Base-by-base conservation (phyloP, 2,329 filamentous ascomycete species). In the Verticillium albo-atrum region DNA sequence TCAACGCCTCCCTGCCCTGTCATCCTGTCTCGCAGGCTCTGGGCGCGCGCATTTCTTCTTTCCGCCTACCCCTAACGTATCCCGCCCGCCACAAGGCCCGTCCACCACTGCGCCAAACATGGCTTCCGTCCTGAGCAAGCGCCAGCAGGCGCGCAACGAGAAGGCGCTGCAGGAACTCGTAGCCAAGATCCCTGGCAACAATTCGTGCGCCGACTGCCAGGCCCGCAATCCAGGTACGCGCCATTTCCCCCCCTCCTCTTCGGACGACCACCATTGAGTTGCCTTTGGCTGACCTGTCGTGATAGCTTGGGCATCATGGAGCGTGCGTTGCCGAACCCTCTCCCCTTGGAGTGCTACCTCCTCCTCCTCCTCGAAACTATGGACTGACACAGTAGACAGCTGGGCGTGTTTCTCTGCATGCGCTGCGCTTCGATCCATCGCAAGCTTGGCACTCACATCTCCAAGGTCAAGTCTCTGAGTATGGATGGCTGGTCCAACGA, bases 401-500 rank as follows among this genome's bases (percentile, higher is more conserved):
- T 99, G 76, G 95, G 95, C 61, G 87, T 98, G 65, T 99, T 99
- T 73, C 82, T 99, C 56, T 99, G 95, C 78, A 96, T 99, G 90
- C 91, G 95, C 72, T 99, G 95, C 81, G 95, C 93, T 58, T 86
- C 92, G 58, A 85, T 98, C 70, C 95, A 99, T 79, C 91, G 95
- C 71, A 98, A 98, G 77, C 82, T 99, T 70, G 95, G 95, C 62
- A 98, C 95, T 47, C 95, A 99, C 75, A 92, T 99, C 64, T 97
- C 93, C 66, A 99, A 99, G 75, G 92, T 99, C 79, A 99, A 99
- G 77, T 98, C 93, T 37, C 77, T 99, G 77, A 98, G 90, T 74
- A 98, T 99, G 93, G 95, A 99, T 76, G 95, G 89, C 66, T 99
- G 95, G 95, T 88, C 90, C 55, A 89, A 89, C 70, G 95, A 98